These are phyloP conservation scores for Leucocoprinus sp. DNA, from an alignment of 768 basidiomycete species.

Conservation along the genomic window DNA sequence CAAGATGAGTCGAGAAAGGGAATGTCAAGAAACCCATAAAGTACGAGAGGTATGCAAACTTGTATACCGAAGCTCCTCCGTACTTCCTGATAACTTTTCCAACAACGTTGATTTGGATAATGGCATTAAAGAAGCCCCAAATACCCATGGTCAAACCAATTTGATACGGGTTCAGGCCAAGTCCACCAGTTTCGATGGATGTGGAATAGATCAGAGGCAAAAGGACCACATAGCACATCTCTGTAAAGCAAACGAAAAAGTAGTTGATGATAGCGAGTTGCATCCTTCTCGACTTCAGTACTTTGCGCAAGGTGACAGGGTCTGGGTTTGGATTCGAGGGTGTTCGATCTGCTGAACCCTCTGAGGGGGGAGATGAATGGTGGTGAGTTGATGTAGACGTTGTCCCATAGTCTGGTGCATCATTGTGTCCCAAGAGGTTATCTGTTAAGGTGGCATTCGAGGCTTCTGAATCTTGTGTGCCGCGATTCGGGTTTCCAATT, in stretches of 20 bases:
- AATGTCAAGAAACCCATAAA: constrained; percentile 22
- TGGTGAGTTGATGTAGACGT: constrained; percentile 6
- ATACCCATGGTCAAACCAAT: constrained; percentile 53
- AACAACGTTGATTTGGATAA: constrained; percentile 44
- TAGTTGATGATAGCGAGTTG: constrained; percentile 25
- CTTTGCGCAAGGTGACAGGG: constrained; percentile 12
- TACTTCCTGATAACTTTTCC: constrained; percentile 41
- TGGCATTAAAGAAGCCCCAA: constrained; percentile 38
- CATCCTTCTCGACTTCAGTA: constrained; percentile 22
- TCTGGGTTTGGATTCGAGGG: constrained; percentile 1
- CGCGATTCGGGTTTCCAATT: constrained; percentile 6
- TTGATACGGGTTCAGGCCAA: constrained; percentile 51
- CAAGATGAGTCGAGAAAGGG: constrained; percentile 27
- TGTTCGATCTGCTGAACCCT: background rate
- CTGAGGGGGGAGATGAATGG: constrained; percentile 8
- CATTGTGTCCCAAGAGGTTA: constrained; percentile 5
- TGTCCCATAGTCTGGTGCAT: constrained; percentile 12
- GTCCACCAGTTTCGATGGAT: constrained; percentile 51
- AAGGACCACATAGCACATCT: constrained; percentile 29
- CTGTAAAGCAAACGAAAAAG: constrained; percentile 28
- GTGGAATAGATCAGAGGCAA: constrained; percentile 46
- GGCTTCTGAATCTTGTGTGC: background rate
- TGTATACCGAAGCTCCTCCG: constrained; percentile 46
- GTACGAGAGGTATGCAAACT: constrained; percentile 23
- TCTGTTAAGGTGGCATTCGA: constrained; percentile 1